Conservation (phyloP, 2,329 filamentous ascomycete genomes). For the Arthroderma uncinatum region DNA sequence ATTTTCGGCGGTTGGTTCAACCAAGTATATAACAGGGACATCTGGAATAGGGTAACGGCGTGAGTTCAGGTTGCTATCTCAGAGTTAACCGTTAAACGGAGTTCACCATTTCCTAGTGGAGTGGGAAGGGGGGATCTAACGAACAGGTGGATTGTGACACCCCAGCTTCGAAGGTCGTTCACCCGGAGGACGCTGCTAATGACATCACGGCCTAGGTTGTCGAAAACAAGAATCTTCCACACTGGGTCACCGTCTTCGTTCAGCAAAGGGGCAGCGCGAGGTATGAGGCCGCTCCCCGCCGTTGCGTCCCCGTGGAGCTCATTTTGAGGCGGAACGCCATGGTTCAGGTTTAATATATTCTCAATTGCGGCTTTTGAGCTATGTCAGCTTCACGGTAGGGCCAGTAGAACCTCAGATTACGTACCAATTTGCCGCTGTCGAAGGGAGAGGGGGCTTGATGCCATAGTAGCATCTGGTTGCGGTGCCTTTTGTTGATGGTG, state of each 20-base stretch:
- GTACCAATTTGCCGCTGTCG: conserved; percentile 62
- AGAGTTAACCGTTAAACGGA: conserved; percentile 15
- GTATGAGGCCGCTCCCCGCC: conserved; percentile 50
- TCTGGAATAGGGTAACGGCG: conserved; percentile 84
- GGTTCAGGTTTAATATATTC: conserved; percentile 91
- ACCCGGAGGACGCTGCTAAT: conserved; percentile 94
- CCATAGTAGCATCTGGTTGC: conserved; percentile 37
- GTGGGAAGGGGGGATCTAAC: conserved; percentile 16
- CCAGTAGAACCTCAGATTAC: conserved; percentile 17
- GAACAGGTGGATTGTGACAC: conserved; percentile 93
- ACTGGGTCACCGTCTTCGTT: conserved; percentile 83
- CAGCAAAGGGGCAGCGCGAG: conserved; percentile 65
- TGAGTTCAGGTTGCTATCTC: conserved; percentile 61
- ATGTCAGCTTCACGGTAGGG: neutral
- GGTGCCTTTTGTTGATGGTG: neutral
- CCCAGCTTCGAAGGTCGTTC: conserved; percentile 82
- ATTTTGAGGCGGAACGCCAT: conserved; percentile 47
- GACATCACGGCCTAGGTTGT: conserved; percentile 81
- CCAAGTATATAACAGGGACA: conserved; percentile 90
- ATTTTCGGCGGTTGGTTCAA: conserved; percentile 76
- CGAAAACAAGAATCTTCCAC: conserved; percentile 96
- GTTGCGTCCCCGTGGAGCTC: conserved; percentile 39
- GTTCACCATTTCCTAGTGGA: too few relatives aligned
- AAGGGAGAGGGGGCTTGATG: conserved; percentile 46
- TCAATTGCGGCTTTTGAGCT: conserved; percentile 64